A percentile compares a stretch with the other conserved stretches of the same genome.
phyloP scores from a whole-genome alignment of 2,329 filamentous ascomycete species.

The Fusarium redolens region DNA sequence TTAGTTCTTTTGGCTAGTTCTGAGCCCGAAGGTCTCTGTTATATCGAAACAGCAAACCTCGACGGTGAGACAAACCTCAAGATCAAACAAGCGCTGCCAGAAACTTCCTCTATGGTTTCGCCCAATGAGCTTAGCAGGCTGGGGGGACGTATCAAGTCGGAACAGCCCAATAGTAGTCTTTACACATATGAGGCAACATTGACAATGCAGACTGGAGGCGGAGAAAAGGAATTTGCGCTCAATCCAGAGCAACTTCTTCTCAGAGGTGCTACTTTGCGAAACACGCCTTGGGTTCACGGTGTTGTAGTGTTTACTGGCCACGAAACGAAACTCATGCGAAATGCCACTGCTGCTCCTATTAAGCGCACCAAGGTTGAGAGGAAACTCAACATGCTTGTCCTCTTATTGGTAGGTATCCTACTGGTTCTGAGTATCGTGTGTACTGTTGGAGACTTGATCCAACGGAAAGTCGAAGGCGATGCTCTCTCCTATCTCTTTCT shows the following conservation, averaged over 20 bases:
- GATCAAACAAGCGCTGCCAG: slow-evolving; percentile 96
- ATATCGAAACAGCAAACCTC: slow-evolving; percentile 97
- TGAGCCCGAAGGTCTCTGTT: slow-evolving; percentile 96
- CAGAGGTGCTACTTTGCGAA: slow-evolving; percentile 91
- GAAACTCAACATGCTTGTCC: slow-evolving; percentile 91
- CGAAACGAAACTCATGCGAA: slow-evolving; percentile 98
- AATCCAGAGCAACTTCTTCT: slow-evolving; percentile 93
- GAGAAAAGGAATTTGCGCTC: slow-evolving; percentile 90
- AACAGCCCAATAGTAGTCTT: slow-evolving; percentile 97
- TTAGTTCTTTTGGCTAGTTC: slow-evolving; percentile 92
- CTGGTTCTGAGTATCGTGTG: slow-evolving; percentile 87
- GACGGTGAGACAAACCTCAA: slow-evolving; percentile 99
- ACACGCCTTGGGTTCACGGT: slow-evolving; percentile 97
- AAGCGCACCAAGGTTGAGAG: slow-evolving; percentile 96
- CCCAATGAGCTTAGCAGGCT: slow-evolving; percentile 86
- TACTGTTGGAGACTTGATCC: slow-evolving; percentile 89
- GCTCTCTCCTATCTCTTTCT: slow-evolving; percentile 81
- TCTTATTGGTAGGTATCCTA: slow-evolving; percentile 88
- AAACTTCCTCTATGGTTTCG: slow-evolving; percentile 89
- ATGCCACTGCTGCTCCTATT: slow-evolving; percentile 95
- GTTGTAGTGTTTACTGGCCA: slow-evolving; percentile 93
- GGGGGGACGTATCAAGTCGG: slow-evolving; percentile 87
- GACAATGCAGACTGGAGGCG: slow-evolving; percentile 88
- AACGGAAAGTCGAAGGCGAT: slow-evolving; percentile 71
- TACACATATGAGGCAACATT: slow-evolving; percentile 98